Percentiles rank a stretch among this genome's conserved stretches.
These are phyloP conservation scores for Skeletonema grethae DNA, from an alignment of 108 stramenopile species.

Conservation along the genomic window DNA sequence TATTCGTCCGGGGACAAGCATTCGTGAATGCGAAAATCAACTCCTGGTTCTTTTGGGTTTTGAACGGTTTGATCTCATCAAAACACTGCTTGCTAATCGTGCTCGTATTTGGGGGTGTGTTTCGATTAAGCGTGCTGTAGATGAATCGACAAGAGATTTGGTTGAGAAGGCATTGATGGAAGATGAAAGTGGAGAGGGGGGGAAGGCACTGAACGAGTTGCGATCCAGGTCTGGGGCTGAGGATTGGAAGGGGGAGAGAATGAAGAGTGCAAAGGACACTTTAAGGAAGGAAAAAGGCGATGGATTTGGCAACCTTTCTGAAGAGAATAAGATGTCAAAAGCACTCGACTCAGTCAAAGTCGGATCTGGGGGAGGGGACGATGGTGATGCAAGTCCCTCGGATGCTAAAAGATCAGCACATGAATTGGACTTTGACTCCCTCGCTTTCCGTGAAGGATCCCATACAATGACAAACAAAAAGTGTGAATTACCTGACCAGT, in stretches of 20 bases:
- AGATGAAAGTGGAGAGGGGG: conserved; percentile 86
- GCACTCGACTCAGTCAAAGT: conserved; percentile 74
- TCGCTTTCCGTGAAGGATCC: conserved; percentile 89
- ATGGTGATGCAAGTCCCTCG: conserved; percentile 47
- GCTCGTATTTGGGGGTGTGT: conserved; percentile 91
- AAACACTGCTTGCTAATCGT: conserved; percentile 89
- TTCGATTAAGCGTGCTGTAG: conserved; percentile 90
- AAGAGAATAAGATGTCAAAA: conserved; percentile 48
- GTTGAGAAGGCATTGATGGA: conserved; percentile 81
- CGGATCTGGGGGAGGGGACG: conserved; percentile 27
- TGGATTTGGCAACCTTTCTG: conserved; percentile 41
- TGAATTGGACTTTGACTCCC: conserved; percentile 89
- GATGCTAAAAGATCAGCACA: conserved; percentile 45
- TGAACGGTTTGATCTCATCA: conserved; percentile 96
- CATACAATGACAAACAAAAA: conserved; percentile 96
- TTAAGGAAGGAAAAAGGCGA: conserved; percentile 41
- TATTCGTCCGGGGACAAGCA: conserved; percentile 41
- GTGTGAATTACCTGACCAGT: conserved; percentile 88
- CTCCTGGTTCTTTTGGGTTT: conserved; percentile 93
- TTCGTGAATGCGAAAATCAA: conserved; percentile 94
- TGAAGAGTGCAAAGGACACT: conserved; percentile 65
- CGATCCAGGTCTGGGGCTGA: conserved; percentile 72
- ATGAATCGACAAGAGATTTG: conserved; percentile 78
- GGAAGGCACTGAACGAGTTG: conserved; percentile 83
- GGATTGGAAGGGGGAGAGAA: conserved; percentile 84